Base-by-base conservation (phyloP, 176 grass and related monocot genomes). In the Oryza rufipogon region DNA sequence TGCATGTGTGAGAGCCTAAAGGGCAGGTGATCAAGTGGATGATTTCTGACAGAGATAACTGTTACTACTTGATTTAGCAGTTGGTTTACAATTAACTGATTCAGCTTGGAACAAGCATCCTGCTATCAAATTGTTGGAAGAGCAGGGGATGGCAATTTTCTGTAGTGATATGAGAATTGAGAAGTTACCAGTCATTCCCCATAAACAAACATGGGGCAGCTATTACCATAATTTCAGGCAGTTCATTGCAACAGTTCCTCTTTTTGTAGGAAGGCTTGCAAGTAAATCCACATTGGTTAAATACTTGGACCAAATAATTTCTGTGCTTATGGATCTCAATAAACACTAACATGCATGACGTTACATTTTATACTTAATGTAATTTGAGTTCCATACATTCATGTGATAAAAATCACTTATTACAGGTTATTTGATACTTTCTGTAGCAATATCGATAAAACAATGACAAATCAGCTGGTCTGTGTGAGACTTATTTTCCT, bases 191-290 rank as follows among this genome's bases (percentile, higher is more conserved):
- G 34, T 60, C 44, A 60, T 1, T 81, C 11, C 11, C 25, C 44
- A 85, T 7, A 46, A 85, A 85, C 11, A 64, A 26, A 15, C 9
- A 46, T 58, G 52, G 17, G 5, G 17, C 19, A 63, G 80, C 25
- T 38, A 61, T 38, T 42, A 33, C 30, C 8, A 26, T 84, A 17
- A 14, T 67, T 73, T 19, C 48, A n/a, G 72, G 36, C 46, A 19
- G 39, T 72, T 80, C 60, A 70, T 36, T 17, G 0, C 63, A 47
- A 47, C 3, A 48, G 34, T 56, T 66, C 51, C 9, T 72, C n/a
- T 68, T 52, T 45, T 9, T 22, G 19, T 64, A 70, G 80, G 68
- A 51, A 80, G 74, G 32, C 19, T 63, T 78, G 41, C 70, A 67
- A 74, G 7, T 70, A 63, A 68, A 70, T 73, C 63, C 4, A 30